Evolutionary conservation across 306 rosid species (phyloP).

Genomic region (Glycine tomentella): DNA sequence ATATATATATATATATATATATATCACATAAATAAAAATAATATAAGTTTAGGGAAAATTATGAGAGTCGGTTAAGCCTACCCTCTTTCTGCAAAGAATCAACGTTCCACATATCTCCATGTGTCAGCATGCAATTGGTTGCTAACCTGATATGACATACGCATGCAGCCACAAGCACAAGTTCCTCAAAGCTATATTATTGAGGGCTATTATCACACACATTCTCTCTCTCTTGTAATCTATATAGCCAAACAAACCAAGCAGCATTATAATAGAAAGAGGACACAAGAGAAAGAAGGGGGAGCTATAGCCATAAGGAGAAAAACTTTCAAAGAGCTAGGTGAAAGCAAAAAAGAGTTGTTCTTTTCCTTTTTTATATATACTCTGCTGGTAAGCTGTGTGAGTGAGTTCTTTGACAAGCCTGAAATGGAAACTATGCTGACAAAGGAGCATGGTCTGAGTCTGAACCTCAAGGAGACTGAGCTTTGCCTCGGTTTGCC

Average conservation of each 20-base stretch:
- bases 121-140: slow-evolving; percentile 42
- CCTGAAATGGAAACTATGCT: slow-evolving; percentile 60
- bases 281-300: slow-evolving; percentile 26
- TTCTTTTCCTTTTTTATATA: neutral
- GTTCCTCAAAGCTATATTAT: slow-evolving; percentile 67
- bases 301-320: slow-evolving; percentile 34
- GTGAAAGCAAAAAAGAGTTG: neutral
- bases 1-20: too few relatives aligned
- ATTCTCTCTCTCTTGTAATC: slow-evolving; percentile 47
- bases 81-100: slow-evolving; percentile 43
- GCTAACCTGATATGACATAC: slow-evolving; percentile 48
- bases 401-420: slow-evolving; percentile 35
- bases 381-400: slow-evolving; percentile 9
- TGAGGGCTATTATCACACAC: slow-evolving; percentile 43
- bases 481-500: slow-evolving; percentile 96
- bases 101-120: slow-evolving; percentile 45
- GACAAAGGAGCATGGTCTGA: slow-evolving; percentile 23
- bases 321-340: slow-evolving; percentile 42
- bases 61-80: slow-evolving; percentile 14
- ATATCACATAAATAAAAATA: neutral
- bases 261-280: slow-evolving; percentile 57
- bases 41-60: neutral
- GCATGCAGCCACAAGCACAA: slow-evolving; percentile 67
- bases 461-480: slow-evolving; percentile 79
- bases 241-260: slow-evolving; percentile 52